Evolutionary conservation across 345 rosid genomes (phyloP).

Genomic region (Cochlearia excelsa): DNA sequence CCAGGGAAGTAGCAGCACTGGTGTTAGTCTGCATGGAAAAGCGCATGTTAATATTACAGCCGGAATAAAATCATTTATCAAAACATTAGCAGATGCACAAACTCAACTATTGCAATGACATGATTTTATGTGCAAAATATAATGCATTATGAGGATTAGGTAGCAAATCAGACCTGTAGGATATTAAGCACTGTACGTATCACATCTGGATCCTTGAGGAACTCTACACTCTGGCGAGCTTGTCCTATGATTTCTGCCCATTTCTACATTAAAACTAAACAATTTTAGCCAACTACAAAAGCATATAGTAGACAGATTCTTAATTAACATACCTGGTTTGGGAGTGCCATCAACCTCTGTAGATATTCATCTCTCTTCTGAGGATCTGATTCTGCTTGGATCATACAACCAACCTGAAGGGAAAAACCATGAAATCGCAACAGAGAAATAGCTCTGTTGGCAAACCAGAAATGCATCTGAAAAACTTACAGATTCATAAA

Average conservation of each 20-base stretch:
- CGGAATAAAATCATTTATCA: not conserved
- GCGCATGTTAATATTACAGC: slow-evolving; percentile 12
- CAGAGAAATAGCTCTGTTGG: not conserved
- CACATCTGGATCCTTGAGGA: slow-evolving; percentile 79
- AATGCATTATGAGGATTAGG: not conserved
- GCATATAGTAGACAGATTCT: slow-evolving; percentile 6
- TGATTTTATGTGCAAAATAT: not conserved
- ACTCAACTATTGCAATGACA: not conserved
- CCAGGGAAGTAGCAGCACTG: slow-evolving; percentile 86
- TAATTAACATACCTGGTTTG: slow-evolving; percentile 64
- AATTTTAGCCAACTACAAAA: slow-evolving; percentile 19
- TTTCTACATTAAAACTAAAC: slow-evolving; percentile 50
- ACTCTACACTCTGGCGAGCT: slow-evolving; percentile 94
- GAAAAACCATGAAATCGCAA: slow-evolving; percentile 1
- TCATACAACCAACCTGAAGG: slow-evolving; percentile 84
- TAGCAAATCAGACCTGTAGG: slow-evolving; percentile 59
- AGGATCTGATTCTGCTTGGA: slow-evolving; percentile 90
- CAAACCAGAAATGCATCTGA: not conserved
- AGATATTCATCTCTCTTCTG: slow-evolving; percentile 94
- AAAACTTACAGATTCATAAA: slow-evolving; percentile 86
- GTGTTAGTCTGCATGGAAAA: slow-evolving; percentile 78
- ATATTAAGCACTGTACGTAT: slow-evolving; percentile 88
- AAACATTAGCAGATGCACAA: not conserved
- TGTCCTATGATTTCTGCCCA: slow-evolving; percentile 94
- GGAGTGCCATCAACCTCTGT: slow-evolving; percentile 92